Evolutionary conservation across 768 basidiomycete species (phyloP).

Genomic region (Rhodotorula kratochvilovae): DNA sequence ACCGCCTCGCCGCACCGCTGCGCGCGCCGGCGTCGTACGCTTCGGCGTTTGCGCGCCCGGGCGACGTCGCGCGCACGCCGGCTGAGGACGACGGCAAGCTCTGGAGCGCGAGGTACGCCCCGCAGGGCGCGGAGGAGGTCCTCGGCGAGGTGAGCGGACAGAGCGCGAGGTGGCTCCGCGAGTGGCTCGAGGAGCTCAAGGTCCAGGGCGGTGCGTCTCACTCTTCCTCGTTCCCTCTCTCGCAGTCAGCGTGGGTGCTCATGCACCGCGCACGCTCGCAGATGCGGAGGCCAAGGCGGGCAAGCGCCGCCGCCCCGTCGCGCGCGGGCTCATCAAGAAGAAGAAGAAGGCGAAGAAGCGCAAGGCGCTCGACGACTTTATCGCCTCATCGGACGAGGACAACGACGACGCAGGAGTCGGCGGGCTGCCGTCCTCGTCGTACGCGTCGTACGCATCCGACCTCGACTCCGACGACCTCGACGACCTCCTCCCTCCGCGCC

Average conservation of each 20-base stretch:
- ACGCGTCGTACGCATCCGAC: not conserved
- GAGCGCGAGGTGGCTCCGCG: constrained; percentile 65
- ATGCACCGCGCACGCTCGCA: too few species aligned
- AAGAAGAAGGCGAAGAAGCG: constrained; percentile 31
- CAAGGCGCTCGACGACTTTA: constrained; percentile 32
- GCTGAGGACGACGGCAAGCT: constrained; percentile 46
- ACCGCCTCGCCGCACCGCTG: constrained; percentile 17
- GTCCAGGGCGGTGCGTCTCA: not conserved
- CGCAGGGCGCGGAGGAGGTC: constrained; percentile 66
- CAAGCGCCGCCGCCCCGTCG: constrained; percentile 23
- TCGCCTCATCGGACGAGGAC: constrained; percentile 48
- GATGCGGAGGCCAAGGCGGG: not conserved
- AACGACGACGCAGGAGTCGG: constrained; percentile 46
- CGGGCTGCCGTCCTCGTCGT: constrained; percentile 56
- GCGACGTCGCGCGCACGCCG: not conserved
- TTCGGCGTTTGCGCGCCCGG: not conserved
- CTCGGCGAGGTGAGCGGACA: constrained; percentile 64
- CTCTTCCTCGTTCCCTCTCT: not conserved
- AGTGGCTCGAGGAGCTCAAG: constrained; percentile 68
- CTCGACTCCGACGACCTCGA: not conserved
- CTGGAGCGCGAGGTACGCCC: constrained; percentile 74
- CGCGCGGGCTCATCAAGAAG: constrained; percentile 18
- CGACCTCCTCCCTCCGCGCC: constrained; percentile 46
- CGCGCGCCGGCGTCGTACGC: not conserved
- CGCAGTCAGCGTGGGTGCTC: rapidly evolving